These are phyloP conservation scores for Lophiostoma macrostomum DNA, from an alignment of 495 filamentous ascomycete genomes.

Conservation along the genomic window DNA sequence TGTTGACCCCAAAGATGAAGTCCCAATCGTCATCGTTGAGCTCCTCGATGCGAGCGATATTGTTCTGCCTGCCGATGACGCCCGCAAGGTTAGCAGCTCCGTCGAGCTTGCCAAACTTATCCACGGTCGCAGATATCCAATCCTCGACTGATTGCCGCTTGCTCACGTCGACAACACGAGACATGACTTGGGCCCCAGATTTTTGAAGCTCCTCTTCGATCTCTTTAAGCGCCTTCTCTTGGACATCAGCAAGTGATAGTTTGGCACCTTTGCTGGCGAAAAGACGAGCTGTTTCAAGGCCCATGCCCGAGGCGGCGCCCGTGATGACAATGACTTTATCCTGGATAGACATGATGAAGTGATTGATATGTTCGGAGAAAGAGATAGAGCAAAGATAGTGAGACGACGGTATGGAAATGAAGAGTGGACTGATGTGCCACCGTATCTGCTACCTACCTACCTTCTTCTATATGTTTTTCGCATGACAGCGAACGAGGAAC, in stretches of 20 bases:
- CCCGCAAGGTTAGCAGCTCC: constrained; percentile 45
- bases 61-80: constrained; percentile 44
- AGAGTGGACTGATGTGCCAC: too few relatives aligned
- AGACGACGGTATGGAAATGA: too few relatives aligned
- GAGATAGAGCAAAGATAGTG: background rate
- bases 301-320: constrained; percentile 27
- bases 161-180: constrained; percentile 28
- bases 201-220: constrained; percentile 13
- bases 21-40: constrained; percentile 38
- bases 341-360: constrained; percentile 15
- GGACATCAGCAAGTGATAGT: constrained; percentile 29
- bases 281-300: constrained; percentile 21
- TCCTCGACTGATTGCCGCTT: constrained; percentile 22
- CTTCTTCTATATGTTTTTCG: too few relatives aligned
- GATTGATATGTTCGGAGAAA: background rate
- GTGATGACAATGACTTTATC: constrained; percentile 30
- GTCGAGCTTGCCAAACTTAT: constrained; percentile 37
- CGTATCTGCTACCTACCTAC: too few relatives aligned
- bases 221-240: constrained; percentile 18
- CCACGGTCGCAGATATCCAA: constrained; percentile 31
- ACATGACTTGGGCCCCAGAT: constrained; percentile 18
- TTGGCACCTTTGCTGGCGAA: constrained; percentile 28
- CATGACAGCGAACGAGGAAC: too few relatives aligned
- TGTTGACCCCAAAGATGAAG: constrained; percentile 36
- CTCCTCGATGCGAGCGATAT: constrained; percentile 41